Evolutionary conservation across 306 rosid species (phyloP), one percentile per base, ranked within the genome.

Genomic region (Prinsepia uniflora): DNA sequence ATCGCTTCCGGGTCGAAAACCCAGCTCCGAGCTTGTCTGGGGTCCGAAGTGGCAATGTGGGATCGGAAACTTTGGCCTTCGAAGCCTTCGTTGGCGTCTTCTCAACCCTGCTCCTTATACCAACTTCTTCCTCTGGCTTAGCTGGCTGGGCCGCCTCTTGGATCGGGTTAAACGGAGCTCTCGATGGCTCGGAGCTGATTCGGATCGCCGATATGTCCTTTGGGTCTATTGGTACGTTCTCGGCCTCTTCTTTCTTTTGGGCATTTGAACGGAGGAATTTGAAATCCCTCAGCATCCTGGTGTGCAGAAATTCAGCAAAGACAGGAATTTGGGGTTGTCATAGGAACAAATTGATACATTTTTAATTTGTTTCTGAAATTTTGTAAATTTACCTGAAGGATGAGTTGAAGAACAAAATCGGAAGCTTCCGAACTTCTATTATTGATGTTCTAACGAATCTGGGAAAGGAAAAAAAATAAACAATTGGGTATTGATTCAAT

Each of bases 271-370:
- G 90, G 19, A 91, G 60, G 62, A 82, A 76, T 41, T 88, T 94
- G 72, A 74, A 87, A 71, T 94, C 98, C 83, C 89, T 86, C 75
- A 88, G 73, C 98, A 94, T 94, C 78, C 97, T 94, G 52, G 57
- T 40, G 10, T 0, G 6, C 40, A 62, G 58, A 63, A 63, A 67
- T 40, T 24, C 15, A 71, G 57, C 52, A 61, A 61, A 79, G 70
- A 52, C 43, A 57, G 41, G 5, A 18, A 64, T 53, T 6, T 40
- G 49, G 63, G 69, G 48, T 61, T 44, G 10, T 5, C 6, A 41
- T 71, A 62, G 7, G 62, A 54, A 46, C 44, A 24, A 47, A 57
- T 34, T 18, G 9, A 10, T 63, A 54, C 22, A 0, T 63, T 22
- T 30, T 8, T 10, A 36, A 60, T 60, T 10, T 0, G 47, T 55